Conservation (phyloP, 164 flowering plant genomes). For the Annona cherimola region DNA sequence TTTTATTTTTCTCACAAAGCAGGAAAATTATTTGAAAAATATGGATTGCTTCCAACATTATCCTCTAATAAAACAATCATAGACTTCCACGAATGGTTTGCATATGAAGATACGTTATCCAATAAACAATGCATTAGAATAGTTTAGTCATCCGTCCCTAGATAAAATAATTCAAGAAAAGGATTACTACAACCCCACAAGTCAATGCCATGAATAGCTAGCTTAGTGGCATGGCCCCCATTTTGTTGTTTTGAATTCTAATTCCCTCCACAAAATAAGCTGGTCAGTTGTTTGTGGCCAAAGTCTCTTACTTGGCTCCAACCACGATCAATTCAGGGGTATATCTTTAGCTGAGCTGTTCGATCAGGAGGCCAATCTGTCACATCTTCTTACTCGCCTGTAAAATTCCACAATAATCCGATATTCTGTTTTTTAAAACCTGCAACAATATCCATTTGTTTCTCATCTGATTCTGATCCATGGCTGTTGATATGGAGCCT, state of each 20-base stretch:
- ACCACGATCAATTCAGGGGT: slow-evolving; percentile 13
- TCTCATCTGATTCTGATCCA: slow-evolving; percentile 8
- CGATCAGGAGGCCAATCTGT: slow-evolving; percentile 3
- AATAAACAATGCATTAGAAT: not conserved
- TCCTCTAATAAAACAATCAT: too few relatives aligned
- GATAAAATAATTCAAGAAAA: slow-evolving; percentile 15
- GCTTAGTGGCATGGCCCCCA: not conserved
- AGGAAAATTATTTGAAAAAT: too few relatives aligned
- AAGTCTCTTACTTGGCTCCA: slow-evolving; percentile 35
- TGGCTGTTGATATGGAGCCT: slow-evolving; percentile 22
- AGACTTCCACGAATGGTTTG: slow-evolving; percentile 17
- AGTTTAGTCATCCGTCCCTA: slow-evolving; percentile 1
- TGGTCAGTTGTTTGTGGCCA: slow-evolving; percentile 25
- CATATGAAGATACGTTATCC: not conserved
- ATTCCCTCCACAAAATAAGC: slow-evolving; percentile 33
- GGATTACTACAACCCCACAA: slow-evolving; percentile 33
- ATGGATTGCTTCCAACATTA: too few relatives aligned
- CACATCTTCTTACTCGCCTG: not conserved
- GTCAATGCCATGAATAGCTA: slow-evolving; percentile 25
- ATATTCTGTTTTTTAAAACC: not conserved
- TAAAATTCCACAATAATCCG: not conserved
- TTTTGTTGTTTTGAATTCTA: slow-evolving; percentile 10
- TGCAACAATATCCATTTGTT: too few relatives aligned
- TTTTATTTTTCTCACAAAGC: too few relatives aligned
- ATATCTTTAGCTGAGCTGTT: slow-evolving; percentile 22